A percentile compares a stretch with the other conserved stretches of the same genome.
These are phyloP conservation scores for Colletotrichum sp. DNA, from an alignment of 2,329 filamentous ascomycete genomes.

Conservation along the genomic window DNA sequence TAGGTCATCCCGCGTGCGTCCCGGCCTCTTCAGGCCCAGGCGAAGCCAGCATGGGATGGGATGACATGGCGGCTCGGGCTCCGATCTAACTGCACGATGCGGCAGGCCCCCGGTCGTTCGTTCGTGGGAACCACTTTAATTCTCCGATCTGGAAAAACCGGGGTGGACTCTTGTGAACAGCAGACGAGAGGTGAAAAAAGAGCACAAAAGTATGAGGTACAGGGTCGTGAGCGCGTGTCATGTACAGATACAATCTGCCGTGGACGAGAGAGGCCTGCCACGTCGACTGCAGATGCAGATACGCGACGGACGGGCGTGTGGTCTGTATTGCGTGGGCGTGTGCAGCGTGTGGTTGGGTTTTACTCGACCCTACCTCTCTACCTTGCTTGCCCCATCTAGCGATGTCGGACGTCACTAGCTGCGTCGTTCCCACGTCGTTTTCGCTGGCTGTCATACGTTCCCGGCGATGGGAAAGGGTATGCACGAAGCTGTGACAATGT, in stretches of 20 bases:
- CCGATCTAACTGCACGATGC: constrained; percentile 21
- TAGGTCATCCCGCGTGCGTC: not conserved
- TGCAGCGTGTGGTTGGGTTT: not conserved
- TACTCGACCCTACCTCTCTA: not conserved
- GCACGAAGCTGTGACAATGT: not conserved
- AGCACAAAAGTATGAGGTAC: not conserved
- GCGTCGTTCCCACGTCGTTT: not conserved
- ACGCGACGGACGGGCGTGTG: constrained; percentile 5
- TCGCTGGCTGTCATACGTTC: not conserved
- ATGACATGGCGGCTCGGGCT: constrained; percentile 20
- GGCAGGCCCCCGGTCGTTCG: constrained; percentile 16
- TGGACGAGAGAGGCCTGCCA: constrained; percentile 5
- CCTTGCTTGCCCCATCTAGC: not conserved
- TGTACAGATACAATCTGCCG: constrained; percentile 4
- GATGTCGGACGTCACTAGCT: constrained; percentile 20
- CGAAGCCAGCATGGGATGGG: not conserved
- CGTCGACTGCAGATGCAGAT: constrained; percentile 20
- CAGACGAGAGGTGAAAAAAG: not conserved
- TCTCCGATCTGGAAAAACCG: constrained; percentile 17
- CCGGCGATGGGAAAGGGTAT: not conserved
- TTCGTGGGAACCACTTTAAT: constrained; percentile 18
- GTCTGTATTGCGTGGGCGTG: not conserved
- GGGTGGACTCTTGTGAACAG: not conserved
- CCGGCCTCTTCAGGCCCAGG: not conserved
- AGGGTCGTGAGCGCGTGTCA: not conserved